A percentile compares a stretch with the other conserved stretches of the same genome.
These are phyloP conservation scores for Kazachstania viticola DNA, from an alignment of 805 yeast genomes.

Conservation along the genomic window DNA sequence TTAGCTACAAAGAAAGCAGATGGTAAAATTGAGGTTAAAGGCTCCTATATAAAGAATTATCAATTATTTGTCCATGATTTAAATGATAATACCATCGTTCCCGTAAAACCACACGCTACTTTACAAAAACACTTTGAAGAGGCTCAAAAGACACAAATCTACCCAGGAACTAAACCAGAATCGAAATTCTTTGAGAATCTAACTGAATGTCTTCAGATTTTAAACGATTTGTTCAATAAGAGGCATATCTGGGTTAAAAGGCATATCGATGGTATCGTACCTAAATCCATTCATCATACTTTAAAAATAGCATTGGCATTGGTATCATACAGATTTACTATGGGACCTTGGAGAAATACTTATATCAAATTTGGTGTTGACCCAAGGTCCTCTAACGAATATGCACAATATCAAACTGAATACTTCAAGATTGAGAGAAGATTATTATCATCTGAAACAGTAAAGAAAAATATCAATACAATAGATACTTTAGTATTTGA, in stretches of 20 bases:
- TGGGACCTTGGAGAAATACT: constrained; percentile 93
- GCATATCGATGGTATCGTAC: constrained; percentile 48
- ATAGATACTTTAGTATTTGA: constrained; percentile 25
- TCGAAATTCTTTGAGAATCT: constrained; percentile 23
- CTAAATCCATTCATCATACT: constrained; percentile 30
- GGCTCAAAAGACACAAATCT: constrained; percentile 22
- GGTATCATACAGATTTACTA: constrained; percentile 67
- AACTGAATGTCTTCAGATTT: constrained; percentile 19
- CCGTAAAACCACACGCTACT: constrained; percentile 38
- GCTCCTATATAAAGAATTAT: constrained; percentile 32
- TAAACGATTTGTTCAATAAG: constrained; percentile 40
- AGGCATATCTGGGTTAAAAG: constrained; percentile 83
- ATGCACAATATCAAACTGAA: constrained; percentile 70
- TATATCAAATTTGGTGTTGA: constrained; percentile 70
- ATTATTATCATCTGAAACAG: constrained; percentile 14
- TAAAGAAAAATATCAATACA: constrained; percentile 21
- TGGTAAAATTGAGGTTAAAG: constrained; percentile 37
- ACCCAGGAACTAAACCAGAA: constrained; percentile 27
- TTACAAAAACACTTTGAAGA: constrained; percentile 35
- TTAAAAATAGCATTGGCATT: constrained; percentile 74
- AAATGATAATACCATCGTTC: constrained; percentile 38
- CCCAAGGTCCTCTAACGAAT: constrained; percentile 46
- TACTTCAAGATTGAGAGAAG: constrained; percentile 42
- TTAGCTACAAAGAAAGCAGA: constrained; percentile 41
- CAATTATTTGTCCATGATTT: constrained; percentile 33